A percentile compares a stretch with the other conserved stretches of the same genome.
Conservation (phyloP, 2,329 filamentous ascomycete species). For the Calonectria pseudoreteaudii region DNA sequence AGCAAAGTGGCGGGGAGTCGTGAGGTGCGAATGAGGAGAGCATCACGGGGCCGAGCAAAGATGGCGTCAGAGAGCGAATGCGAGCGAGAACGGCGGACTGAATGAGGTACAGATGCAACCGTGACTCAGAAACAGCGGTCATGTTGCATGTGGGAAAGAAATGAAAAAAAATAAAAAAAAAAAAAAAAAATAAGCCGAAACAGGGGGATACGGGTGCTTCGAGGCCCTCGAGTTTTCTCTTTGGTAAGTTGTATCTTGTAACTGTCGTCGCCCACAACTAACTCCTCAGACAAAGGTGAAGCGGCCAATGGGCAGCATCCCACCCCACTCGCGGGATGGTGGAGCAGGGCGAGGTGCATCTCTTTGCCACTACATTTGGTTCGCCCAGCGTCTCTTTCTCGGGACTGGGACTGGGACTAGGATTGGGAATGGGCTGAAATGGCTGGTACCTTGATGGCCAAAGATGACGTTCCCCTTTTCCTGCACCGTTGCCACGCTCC, state of each 20-base stretch:
- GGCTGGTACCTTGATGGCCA: conserved; percentile 37
- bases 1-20: conserved; percentile 13
- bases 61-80: neutral
- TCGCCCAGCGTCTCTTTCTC: neutral
- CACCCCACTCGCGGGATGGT: neutral
- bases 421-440: conserved; percentile 8
- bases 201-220: neutral
- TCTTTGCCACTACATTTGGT: neutral
- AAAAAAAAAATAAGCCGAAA: neutral
- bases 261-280: neutral
- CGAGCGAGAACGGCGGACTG: neutral
- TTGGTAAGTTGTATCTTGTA: neutral
- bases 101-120: neutral
- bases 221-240: neutral
- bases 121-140: neutral
- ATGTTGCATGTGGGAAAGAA: neutral
- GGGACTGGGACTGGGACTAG: neutral
- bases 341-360: neutral
- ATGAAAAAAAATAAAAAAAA: neutral
- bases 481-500: neutral
- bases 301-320: neutral
- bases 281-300: neutral
- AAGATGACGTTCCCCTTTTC: conserved; percentile 13
- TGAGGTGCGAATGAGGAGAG: neutral
- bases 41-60: conserved; percentile 10